These are phyloP conservation scores for Lasiosphaeriaceae sp. DNA, from an alignment of 495 filamentous ascomycete species.

Conservation along the genomic window DNA sequence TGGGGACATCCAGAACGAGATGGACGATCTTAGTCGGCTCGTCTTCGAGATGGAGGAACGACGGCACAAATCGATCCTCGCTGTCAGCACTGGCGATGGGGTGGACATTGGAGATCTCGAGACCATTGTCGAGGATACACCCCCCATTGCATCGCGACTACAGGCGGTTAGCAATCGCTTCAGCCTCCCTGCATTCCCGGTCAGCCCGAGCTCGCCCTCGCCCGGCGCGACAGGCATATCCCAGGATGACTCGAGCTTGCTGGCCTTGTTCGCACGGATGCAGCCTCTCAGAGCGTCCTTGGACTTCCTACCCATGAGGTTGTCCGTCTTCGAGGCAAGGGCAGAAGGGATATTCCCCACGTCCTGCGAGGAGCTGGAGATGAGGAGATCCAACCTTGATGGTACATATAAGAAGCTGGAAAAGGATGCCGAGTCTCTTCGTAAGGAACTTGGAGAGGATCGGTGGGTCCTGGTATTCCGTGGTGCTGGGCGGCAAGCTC, in stretches of 20 bases:
- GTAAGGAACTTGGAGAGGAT: constrained; percentile 88
- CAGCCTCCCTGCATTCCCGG: constrained; percentile 58
- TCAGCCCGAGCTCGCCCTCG: constrained; percentile 55
- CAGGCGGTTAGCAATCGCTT: constrained; percentile 54
- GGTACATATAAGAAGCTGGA: constrained; percentile 78
- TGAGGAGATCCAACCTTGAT: constrained; percentile 65
- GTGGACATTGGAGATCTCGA: constrained; percentile 88
- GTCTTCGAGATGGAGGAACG: constrained; percentile 98
- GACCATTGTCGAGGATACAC: constrained; percentile 88
- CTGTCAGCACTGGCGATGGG: constrained; percentile 52
- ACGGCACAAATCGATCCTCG: constrained; percentile 67
- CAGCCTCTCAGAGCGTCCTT: constrained; percentile 88
- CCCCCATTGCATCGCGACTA: constrained; percentile 47
- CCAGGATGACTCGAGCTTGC: constrained; percentile 74
- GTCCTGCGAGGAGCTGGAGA: constrained; percentile 82
- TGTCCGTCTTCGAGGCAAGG: constrained; percentile 76
- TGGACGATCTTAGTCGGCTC: constrained; percentile 74
- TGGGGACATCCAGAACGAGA: constrained; percentile 87
- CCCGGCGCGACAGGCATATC: constrained; percentile 54
- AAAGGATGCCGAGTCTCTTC: constrained; percentile 77
- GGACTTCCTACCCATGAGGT: constrained; percentile 94
- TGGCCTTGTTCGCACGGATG: constrained; percentile 89
- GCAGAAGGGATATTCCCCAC: constrained; percentile 77
- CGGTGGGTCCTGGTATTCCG: constrained; percentile 93
- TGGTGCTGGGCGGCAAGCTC: constrained; percentile 84